Conservation (phyloP, 2,329 filamentous ascomycete genomes). For the Colletotrichum costaricense region DNA sequence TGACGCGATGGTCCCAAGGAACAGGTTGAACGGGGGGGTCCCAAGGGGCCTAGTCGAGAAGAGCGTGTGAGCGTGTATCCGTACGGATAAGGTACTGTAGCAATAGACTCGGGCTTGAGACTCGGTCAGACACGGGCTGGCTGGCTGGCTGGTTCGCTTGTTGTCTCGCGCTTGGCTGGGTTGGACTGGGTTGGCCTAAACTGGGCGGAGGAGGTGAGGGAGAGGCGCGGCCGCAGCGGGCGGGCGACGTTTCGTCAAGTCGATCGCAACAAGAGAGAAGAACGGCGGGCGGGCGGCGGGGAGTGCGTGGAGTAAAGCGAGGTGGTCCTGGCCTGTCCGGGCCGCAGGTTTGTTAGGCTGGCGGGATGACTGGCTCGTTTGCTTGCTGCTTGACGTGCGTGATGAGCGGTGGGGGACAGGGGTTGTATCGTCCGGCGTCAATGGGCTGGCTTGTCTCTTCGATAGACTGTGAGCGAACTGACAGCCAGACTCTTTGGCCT, state of each 20-base stretch:
- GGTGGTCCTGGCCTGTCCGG: constrained; percentile 27
- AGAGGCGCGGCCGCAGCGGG: constrained; percentile 23
- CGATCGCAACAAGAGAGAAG: constrained; percentile 28
- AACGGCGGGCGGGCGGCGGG: constrained; percentile 18
- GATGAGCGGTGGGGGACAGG: constrained; percentile 33
- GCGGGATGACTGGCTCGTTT: constrained; percentile 27
- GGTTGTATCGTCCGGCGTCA: constrained; percentile 22
- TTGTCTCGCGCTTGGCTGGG: neutral
- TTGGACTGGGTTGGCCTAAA: constrained; percentile 6
- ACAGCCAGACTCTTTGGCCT: constrained; percentile 22
- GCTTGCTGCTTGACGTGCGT: constrained; percentile 31
- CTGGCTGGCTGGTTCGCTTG: neutral
- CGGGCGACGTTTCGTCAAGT: constrained; percentile 25
- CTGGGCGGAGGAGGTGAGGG: constrained; percentile 22
- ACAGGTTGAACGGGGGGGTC: constrained; percentile 12
- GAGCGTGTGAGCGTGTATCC: neutral
- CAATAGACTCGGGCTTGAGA: constrained; percentile 33
- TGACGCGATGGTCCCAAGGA: constrained; percentile 20
- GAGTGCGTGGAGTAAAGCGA: constrained; percentile 30
- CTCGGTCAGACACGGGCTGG: constrained; percentile 14
- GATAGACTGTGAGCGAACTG: constrained; percentile 11
- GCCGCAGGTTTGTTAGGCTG: constrained; percentile 16
- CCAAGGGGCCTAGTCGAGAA: constrained; percentile 26
- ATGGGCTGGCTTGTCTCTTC: constrained; percentile 31
- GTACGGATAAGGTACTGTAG: neutral